Base-by-base conservation (phyloP, 306 rosid genomes). In the Vachellia collinsii region DNA sequence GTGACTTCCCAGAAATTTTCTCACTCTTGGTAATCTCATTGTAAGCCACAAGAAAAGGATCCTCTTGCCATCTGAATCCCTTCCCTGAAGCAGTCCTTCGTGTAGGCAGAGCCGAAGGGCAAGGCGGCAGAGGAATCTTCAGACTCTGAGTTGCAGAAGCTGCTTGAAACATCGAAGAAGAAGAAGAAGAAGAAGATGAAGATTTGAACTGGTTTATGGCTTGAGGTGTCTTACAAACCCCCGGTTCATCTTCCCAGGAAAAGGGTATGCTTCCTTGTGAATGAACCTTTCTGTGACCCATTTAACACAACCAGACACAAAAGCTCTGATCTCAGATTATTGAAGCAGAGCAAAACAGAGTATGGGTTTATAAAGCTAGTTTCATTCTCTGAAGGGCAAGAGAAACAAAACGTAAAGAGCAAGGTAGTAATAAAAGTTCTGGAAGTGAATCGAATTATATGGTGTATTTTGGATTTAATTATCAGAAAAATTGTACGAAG, bases 261-360 rank as follows among this genome's bases (percentile, higher is more conserved):
- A 93, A 93, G 79, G 97, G 98, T 87, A 93, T 83, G 93, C 91
- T 93, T 83, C 98, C 93, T 42, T 87, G 88, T 7, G 98, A 93
- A 83, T 85, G 83, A 83, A 86, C 83, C 76, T 80, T 93, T 51
- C 88, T 87, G 80, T 93, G 93, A 77, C 87, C 90, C 97, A 91
- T 34, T 84, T n/a, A 36, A 34, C 41, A 48, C 42, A 7, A 70
- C 22, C 54, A 11, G 63, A 0, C 12, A 50, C 48, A 23, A 34
- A 68, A n/a, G 50, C 13, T 66, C 23, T 66, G 72, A 10, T 66
- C 3, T 19, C 22, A 77, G 68, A 29, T 25, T 82, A 14, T 76
- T 43, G 69, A 61, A 59, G 38, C 54, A 23, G 65, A 29, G 38
- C 59, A 17, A 72, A 80, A 79, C 43, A 69, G 79, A 81, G 19